Percentiles rank a stretch among this genome's conserved stretches.
Evolutionary conservation across 495 filamentous ascomycete genomes (phyloP).

Genomic region (Copromyces sp.): DNA sequence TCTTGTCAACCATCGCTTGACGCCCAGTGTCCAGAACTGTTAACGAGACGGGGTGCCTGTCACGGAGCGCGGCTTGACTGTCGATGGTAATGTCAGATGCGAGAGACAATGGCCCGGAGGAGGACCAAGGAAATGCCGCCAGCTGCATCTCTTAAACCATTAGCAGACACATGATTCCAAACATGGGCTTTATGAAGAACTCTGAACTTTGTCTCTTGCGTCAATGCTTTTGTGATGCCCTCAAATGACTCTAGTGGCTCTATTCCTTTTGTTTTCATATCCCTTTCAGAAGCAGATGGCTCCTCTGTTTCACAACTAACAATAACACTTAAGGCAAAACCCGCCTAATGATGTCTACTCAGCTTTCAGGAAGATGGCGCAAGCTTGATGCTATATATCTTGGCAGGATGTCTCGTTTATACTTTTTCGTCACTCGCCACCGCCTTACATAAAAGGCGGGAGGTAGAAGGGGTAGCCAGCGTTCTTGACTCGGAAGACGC

Average conservation of each 20-base stretch:
- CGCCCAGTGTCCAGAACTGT: not conserved
- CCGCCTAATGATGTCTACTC: not conserved
- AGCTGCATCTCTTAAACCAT: not conserved
- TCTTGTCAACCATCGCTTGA: not conserved
- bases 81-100: not conserved
- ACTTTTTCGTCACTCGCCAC: not conserved
- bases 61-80: not conserved
- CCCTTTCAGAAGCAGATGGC: not conserved
- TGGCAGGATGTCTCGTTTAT: not conserved
- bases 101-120: not conserved
- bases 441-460: slow-evolving; percentile 61
- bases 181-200: not conserved
- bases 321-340: not conserved
- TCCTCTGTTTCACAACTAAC: not conserved
- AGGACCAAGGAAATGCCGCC: not conserved
- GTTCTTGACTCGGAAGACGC: slow-evolving; percentile 90
- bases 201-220: not conserved
- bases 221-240: not conserved
- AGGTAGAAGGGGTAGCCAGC: slow-evolving; percentile 89
- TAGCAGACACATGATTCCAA: not conserved
- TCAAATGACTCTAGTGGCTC: not conserved
- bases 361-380: not conserved
- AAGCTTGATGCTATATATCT: not conserved
- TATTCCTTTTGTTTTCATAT: not conserved
- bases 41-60: not conserved